Conservation (phyloP, 768 basidiomycete species). For the Russula vinacea region DNA sequence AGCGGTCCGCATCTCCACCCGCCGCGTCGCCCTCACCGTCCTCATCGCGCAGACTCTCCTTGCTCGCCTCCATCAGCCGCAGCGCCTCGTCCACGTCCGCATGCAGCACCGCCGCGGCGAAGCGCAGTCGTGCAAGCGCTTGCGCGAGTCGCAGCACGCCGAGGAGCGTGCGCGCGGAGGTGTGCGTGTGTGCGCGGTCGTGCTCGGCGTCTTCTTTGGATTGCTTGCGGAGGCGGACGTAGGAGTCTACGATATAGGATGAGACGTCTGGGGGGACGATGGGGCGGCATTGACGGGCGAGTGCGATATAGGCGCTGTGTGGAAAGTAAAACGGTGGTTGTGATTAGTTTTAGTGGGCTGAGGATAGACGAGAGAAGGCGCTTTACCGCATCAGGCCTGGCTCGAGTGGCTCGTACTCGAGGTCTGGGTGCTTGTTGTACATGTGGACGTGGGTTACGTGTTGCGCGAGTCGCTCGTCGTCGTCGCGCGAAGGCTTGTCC, state of each 20-base stretch:
- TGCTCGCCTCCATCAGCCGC: constrained; percentile 94
- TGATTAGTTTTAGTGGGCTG: neutral
- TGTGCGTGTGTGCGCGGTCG: constrained; percentile 89
- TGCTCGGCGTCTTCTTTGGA: constrained; percentile 87
- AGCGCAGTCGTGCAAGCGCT: constrained; percentile 88
- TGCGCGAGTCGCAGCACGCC: constrained; percentile 93
- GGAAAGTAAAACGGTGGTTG: too few species aligned
- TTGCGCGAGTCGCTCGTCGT: constrained; percentile 92
- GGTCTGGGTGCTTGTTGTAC: constrained; percentile 84
- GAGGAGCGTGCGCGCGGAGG: constrained; percentile 92
- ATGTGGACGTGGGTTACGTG: constrained; percentile 99
- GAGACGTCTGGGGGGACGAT: constrained; percentile 87
- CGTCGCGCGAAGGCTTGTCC: constrained; percentile 91
- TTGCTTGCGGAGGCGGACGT: constrained; percentile 90
- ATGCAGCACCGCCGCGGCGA: constrained; percentile 73
- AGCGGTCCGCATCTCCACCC: constrained; percentile 65
- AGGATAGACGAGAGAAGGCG: neutral
- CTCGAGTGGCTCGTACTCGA: constrained; percentile 80
- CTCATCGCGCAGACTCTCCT: constrained; percentile 84
- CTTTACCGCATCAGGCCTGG: constrained; percentile 83
- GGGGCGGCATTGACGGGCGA: constrained; percentile 83
- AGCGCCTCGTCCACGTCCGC: constrained; percentile 95
- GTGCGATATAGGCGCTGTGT: constrained; percentile 87
- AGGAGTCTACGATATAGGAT: constrained; percentile 90
- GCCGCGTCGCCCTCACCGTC: constrained; percentile 54